Base-by-base conservation (phyloP, 768 basidiomycete genomes). In the Cantharellus cinnabarinus region DNA sequence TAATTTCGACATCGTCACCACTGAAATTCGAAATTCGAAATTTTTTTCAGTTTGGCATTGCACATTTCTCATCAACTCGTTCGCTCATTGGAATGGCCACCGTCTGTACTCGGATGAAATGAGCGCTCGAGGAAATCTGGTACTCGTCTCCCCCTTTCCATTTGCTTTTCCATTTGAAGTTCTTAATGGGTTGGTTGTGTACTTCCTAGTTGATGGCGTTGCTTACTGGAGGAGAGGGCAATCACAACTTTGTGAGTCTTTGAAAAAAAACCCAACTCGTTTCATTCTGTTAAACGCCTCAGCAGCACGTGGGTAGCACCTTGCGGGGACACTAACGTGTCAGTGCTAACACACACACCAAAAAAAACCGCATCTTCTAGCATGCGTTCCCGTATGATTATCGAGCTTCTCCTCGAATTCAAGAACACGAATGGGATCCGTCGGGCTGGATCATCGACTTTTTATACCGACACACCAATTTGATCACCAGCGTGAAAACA, bases 71-170 rank as follows among this genome's bases (percentile, higher is more conserved):
- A 77, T 83, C 50, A 85, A 84, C 62, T 84, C 81, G 80, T 83
- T 89, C 3, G 85, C 86, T 2, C 87, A 89, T 62, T 87, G 82
- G 82, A 76, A 85, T 14, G 87, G 87, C 4, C 65, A 86, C 20
- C 85, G 88, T 63, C 83, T 81, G 0, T 88, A 85, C 66, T 80
- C 83, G 2, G 83, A 85, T 63, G 86, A 88, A 63, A 77, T 88
- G 63, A 83, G 83, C 2, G 87, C 86, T 0, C 70, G 79, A 64
- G 82, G 84, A 7, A 87, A 81, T 65, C 66, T 85, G 39, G 85
- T 87, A 63, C 10, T 54, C 7, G 10, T 14, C 38, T 7, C 52
- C 7, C 35, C 52, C 52, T 54, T 37, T 48, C 44, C 7, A 48
- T 48, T n/a, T n/a, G n/a, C n/a, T n/a, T n/a, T n/a, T n/a, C n/a